Evolutionary conservation across 2,329 filamentous ascomycete genomes (phyloP).

Genomic region (Pseudogymnoascus verrucosus): DNA sequence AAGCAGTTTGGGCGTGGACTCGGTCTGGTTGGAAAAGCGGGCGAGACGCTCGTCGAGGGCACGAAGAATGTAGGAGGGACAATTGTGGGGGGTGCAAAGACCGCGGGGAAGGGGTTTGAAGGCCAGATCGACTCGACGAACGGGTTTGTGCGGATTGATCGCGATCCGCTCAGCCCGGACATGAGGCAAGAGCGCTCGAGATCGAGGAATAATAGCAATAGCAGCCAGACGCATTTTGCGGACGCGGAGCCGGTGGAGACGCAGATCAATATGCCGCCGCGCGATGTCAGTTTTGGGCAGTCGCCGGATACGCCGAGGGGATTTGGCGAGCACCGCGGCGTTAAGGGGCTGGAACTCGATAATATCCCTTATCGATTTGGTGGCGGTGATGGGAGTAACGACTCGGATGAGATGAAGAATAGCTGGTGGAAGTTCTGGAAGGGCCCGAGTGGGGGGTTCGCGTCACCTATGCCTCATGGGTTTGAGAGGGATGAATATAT

Average conservation of each 20-base stretch:
- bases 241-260: slow-evolving; percentile 29
- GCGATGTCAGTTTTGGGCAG: neutral
- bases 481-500: slow-evolving; percentile 29
- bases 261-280: neutral
- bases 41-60: slow-evolving; percentile 17
- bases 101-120: slow-evolving; percentile 43
- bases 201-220: neutral
- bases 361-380: slow-evolving; percentile 7
- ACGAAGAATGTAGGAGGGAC: slow-evolving; percentile 34
- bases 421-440: slow-evolving; percentile 61
- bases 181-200: neutral
- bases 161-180: neutral
- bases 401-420: slow-evolving; percentile 8
- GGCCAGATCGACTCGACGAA: slow-evolving; percentile 46
- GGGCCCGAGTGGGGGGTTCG: slow-evolving; percentile 51
- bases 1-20: slow-evolving; percentile 15
- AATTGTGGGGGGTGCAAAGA: slow-evolving; percentile 38
- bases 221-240: neutral
- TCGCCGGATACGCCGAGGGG: neutral
- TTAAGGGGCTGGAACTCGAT: neutral
- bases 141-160: slow-evolving; percentile 24
- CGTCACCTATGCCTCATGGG: slow-evolving; percentile 53
- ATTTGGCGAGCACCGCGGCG: neutral
- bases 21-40: slow-evolving; percentile 21
- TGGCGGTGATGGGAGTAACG: neutral